Evolutionary conservation across 169 alveolate genomes (phyloP), one percentile per base, ranked within the genome.

Genomic region (Nephromyces sp.): DNA sequence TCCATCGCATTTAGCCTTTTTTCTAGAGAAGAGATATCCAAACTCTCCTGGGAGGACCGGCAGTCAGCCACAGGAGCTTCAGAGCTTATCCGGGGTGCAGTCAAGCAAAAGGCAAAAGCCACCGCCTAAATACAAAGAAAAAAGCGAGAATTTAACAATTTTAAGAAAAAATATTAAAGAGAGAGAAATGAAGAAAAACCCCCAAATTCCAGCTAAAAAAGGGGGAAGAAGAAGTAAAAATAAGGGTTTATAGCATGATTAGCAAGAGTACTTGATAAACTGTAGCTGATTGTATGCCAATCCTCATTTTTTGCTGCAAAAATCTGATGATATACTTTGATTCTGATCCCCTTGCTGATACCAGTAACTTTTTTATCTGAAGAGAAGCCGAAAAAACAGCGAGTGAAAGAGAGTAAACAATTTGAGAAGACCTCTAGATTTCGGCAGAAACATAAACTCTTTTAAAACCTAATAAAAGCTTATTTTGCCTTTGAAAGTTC

Each of bases 271-370:
- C 93, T 63, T 93, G 92, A 66, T 92, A 84, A 34, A 97, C 90
- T 1, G 99, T 92, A 29, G 93, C 92, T 78, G 92, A 91, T 32
- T 95, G 93, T 25, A 97, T 97, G 1, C 99, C 99, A 21, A 95
- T 93, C 79, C 98, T 92, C 32, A 96, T 84, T 66, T 94, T 92
- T 73, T 95, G 95, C 82, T 97, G 96, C 24, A 96, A 78, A 74
- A 93, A 94, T 32, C 99, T 85, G 0, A 95, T 90, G 31, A 97
- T 92, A 82, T 91, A 97, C 83, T 95, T 95, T 24, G 93, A 90
- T 84, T 95, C 99, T 29, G 82, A 84, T 34, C 88, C 90, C 77
- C 92, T 90, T 3, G 97, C 95, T 35, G 93, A 89, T 52, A 89
- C 86, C 80, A 97, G 83, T 52, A 95, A 69, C 68, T 90, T 89